Evolutionary conservation across 306 rosid genomes (phyloP).

Genomic region (Quercus mongolica): DNA sequence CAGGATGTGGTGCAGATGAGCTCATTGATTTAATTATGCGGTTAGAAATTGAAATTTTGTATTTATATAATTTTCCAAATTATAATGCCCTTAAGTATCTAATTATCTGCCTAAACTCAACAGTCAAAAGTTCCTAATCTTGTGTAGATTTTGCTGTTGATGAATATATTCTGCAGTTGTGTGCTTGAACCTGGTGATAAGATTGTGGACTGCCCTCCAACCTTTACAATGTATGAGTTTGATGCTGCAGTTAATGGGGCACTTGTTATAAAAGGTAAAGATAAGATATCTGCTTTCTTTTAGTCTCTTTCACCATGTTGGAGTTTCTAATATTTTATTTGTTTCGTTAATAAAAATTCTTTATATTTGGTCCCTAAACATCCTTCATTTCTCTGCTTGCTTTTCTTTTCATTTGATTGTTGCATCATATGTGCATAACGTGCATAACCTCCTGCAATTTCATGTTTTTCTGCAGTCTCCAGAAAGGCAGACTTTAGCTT

Average conservation of each 20-base stretch:
- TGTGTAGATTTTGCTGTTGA: too few species aligned
- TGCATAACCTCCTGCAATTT: constrained; percentile 18
- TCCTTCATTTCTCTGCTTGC: too few species aligned
- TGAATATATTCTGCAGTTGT: constrained; percentile 48
- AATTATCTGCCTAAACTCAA: too few species aligned
- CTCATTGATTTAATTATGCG: constrained; percentile 96
- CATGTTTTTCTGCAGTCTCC: constrained; percentile 53
- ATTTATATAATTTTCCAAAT: background rate
- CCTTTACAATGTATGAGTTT: constrained; percentile 97
- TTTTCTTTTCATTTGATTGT: too few species aligned
- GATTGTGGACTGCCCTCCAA: constrained; percentile 94
- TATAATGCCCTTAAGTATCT: too few species aligned
- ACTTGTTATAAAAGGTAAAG: constrained; percentile 66
- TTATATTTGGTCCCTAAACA: background rate
- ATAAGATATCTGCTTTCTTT: background rate
- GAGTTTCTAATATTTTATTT: background rate
- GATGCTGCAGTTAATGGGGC: constrained; percentile 64
- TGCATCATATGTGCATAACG: background rate
- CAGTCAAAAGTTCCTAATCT: too few species aligned
- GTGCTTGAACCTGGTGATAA: constrained; percentile 97
- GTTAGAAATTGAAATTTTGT: constrained; percentile 32
- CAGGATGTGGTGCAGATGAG: constrained; percentile 95
- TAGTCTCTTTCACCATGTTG: background rate
- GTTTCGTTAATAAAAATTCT: background rate
- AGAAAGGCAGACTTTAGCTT: constrained; percentile 78